phyloP scores from a whole-genome alignment of 2,329 filamentous ascomycete species.

The Trichothecium sympodiale region DNA sequence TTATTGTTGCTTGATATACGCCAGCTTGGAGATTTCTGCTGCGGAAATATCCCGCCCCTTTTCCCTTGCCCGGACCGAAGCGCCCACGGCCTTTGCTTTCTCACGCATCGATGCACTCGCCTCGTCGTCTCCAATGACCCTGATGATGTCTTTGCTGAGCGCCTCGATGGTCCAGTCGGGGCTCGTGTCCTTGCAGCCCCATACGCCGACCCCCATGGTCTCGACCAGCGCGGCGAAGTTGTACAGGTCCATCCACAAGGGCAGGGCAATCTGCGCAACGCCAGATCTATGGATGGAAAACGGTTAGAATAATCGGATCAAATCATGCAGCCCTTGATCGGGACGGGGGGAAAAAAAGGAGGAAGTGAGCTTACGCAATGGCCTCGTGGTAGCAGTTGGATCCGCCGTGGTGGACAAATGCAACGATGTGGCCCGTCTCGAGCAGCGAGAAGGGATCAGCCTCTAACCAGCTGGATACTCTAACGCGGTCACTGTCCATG shows the following conservation, averaged over 20 bases:
- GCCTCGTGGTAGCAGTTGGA: slow-evolving; percentile 28
- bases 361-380: slow-evolving; percentile 19
- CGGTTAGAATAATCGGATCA: slow-evolving; percentile 2
- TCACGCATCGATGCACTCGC: slow-evolving; percentile 1
- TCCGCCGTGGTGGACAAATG: slow-evolving; percentile 23
- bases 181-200: slow-evolving; percentile 18
- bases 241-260: slow-evolving; percentile 31
- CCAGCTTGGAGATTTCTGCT: background rate
- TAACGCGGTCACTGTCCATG: slow-evolving; percentile 7
- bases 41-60: slow-evolving; percentile 3
- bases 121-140: slow-evolving; percentile 7
- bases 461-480: slow-evolving; percentile 12
- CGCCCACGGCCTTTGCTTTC: slow-evolving; percentile 6
- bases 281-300: slow-evolving; percentile 19
- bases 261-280: slow-evolving; percentile 30
- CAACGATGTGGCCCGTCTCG: slow-evolving; percentile 17
- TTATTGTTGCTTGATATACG: no score
- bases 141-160: slow-evolving; percentile 13
- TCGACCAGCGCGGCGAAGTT: slow-evolving; percentile 30
- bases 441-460: slow-evolving; percentile 17
- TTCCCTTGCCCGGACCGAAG: slow-evolving; percentile 1
- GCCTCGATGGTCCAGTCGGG: slow-evolving; percentile 16
- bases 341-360: background rate
- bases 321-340: background rate
- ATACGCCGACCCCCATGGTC: slow-evolving; percentile 26